These are phyloP conservation scores for Pseudoneurospora amorphoporcata DNA, from an alignment of 495 filamentous ascomycete species.

Conservation along the genomic window DNA sequence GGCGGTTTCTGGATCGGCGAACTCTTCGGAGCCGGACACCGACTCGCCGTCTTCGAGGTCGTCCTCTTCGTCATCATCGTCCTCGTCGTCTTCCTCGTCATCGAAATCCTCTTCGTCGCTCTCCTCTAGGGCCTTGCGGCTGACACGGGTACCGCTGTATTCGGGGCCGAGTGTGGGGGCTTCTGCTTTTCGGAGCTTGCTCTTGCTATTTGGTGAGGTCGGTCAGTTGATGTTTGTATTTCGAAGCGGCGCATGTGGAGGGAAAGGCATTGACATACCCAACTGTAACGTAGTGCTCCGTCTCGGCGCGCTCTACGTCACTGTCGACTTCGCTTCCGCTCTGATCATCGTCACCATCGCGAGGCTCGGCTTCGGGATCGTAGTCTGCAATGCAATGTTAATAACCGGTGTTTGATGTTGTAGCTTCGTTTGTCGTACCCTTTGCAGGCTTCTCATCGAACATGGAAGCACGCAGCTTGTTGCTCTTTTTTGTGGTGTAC, in stretches of 20 bases:
- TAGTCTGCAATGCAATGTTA: constrained; percentile 49
- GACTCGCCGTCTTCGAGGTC: constrained; percentile 12
- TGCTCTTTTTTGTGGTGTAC: constrained; percentile 17
- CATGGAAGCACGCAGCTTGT: constrained; percentile 30
- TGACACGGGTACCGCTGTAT: constrained; percentile 74
- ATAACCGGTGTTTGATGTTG: neutral
- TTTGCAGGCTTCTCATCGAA: constrained; percentile 30
- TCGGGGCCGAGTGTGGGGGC: constrained; percentile 58
- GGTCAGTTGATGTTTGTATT: neutral
- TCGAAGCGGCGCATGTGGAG: neutral
- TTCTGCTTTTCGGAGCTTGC: constrained; percentile 69
- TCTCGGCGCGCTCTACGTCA: constrained; percentile 35
- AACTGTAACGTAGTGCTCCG: constrained; percentile 80
- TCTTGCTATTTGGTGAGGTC: constrained; percentile 64
- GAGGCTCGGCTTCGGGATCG: constrained; percentile 72
- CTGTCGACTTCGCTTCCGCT: constrained; percentile 46
- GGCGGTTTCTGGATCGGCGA: constrained; percentile 35
- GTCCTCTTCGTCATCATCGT: constrained; percentile 26
- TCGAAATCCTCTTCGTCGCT: constrained; percentile 28
- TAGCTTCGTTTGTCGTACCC: constrained; percentile 14
- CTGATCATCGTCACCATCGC: constrained; percentile 27
- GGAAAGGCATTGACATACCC: constrained; percentile 38
- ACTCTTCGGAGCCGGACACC: constrained; percentile 29
- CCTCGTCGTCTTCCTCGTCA: constrained; percentile 31
- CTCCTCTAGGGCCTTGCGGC: constrained; percentile 53